A percentile compares a stretch with the other conserved stretches of the same genome.
These are phyloP conservation scores for Kazachstania bromeliacearum DNA, from an alignment of 805 yeast genomes.

Conservation along the genomic window DNA sequence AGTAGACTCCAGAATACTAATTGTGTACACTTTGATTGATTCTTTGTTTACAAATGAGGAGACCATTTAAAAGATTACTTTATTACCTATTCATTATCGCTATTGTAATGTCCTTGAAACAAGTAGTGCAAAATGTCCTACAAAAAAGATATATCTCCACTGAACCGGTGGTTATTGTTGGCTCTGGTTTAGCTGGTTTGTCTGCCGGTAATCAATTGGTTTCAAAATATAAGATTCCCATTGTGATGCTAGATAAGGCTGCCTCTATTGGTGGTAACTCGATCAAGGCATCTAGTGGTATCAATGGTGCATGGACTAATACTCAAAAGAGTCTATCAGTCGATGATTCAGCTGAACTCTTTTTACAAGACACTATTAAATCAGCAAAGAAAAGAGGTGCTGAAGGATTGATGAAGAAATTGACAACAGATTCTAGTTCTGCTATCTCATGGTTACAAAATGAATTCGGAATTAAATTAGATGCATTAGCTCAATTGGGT, in stretches of 20 bases:
- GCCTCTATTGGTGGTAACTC: conserved; percentile 49
- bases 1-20: too few species aligned
- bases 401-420: conserved; percentile 45
- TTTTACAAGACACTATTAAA: conserved; percentile 55
- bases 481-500: conserved; percentile 66
- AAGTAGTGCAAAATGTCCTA: background rate
- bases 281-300: conserved; percentile 54
- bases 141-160: conserved; percentile 1
- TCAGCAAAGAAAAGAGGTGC: conserved; percentile 60
- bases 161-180: conserved; percentile 38
- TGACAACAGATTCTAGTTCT: conserved; percentile 51
- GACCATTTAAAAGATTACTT: conserved; percentile 2
- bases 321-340: conserved; percentile 45
- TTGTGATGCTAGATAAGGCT: conserved; percentile 42
- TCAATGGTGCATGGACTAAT: conserved; percentile 57
- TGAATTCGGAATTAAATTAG: conserved; percentile 50
- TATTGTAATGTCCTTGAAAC: background rate
- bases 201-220: conserved; percentile 35
- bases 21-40: too few species aligned
- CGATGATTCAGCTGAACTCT: conserved; percentile 48
- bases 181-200: conserved; percentile 51
- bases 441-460: conserved; percentile 71
- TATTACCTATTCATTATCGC: background rate
- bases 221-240: conserved; percentile 32
- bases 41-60: too few species aligned